A percentile compares a stretch with the other conserved stretches of the same genome.
phyloP scores from a whole-genome alignment of 306 rosid genomes.

The Quercus aquifolioides region DNA sequence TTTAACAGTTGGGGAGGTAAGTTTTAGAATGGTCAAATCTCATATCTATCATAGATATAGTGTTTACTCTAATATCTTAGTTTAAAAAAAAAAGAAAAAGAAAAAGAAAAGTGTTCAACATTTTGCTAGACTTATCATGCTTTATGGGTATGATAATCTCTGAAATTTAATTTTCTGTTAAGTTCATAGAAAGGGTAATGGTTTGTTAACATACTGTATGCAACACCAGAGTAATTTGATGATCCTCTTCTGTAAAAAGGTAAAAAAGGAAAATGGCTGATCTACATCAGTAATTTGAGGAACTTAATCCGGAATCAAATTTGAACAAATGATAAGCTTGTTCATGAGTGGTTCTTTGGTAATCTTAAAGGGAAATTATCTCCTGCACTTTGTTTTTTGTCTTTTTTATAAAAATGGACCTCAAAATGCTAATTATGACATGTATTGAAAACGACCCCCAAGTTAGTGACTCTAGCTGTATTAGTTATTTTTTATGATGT shows the following conservation, averaged over 20 bases:
- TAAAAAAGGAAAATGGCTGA: not conserved
- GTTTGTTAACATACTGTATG: not conserved
- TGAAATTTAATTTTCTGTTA: not conserved
- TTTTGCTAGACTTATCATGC: not conserved
- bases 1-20: conserved; percentile 98
- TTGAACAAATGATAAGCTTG: not conserved
- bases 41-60: not conserved
- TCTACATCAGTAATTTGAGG: conserved; percentile 9
- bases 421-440: not conserved
- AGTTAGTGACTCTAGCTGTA: not conserved
- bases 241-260: not conserved
- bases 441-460: not conserved
- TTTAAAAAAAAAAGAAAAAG: not conserved
- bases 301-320: not conserved
- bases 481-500: not conserved
- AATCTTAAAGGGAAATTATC: not conserved
- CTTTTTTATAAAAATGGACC: not conserved
- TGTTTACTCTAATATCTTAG: not conserved
- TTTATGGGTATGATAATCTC: not conserved
- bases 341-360: not conserved
- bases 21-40: not conserved
- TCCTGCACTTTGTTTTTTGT: not conserved
- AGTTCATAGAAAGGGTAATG: not conserved
- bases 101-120: not conserved
- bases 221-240: not conserved